Evolutionary conservation across 2,329 filamentous ascomycete genomes (phyloP), one percentile per base, ranked within the genome.

Genomic region (Aspergillus piperis): DNA sequence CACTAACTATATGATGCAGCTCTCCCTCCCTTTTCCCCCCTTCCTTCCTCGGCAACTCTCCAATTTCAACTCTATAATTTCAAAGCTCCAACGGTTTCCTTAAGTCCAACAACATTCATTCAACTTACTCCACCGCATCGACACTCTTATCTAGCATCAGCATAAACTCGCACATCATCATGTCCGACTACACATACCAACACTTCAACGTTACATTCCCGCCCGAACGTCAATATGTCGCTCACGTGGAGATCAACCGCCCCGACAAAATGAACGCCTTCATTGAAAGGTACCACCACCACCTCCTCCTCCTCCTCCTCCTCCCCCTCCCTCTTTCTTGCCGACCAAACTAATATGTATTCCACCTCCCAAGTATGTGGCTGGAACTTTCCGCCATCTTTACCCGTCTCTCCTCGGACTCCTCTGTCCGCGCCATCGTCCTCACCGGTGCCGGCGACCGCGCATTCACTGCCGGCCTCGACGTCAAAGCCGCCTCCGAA

Each of bases 181-280:
- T 73, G 71, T 54, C 70, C 32, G 44, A 65, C 48, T 68, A 70
- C 60, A 54, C 62, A 11, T 70, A 65, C 63, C 68, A 88, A 67
- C 82, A 90, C 81, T 92, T 92, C 83, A 86, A 87, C 66, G 82
- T 96, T 67, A 86, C 84, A n/a, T 87, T 87, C 44, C 91, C 92
- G 1, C 52, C 63, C 0, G 62, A 70, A 0, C 71, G 79, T 39
- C 83, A 88, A 70, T 87, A 87, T 79, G 88, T 97, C 52, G 90
- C 88, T n/a, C 91, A 96, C 74, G 90, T 98, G 61, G 89, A 97
- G 78, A 96, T 96, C 78, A 93, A 96, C 80, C 86, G 93, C 1
- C 87, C 93, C 1, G 77, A 86, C 66, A 96, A 96, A 80, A 81
- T 97, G 75, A 98, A 98, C 76, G 88, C 93, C 65, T 97, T 96